phyloP scores from a whole-genome alignment of 371 early-diverging fungal species.

The Mucor piriformis region DNA sequence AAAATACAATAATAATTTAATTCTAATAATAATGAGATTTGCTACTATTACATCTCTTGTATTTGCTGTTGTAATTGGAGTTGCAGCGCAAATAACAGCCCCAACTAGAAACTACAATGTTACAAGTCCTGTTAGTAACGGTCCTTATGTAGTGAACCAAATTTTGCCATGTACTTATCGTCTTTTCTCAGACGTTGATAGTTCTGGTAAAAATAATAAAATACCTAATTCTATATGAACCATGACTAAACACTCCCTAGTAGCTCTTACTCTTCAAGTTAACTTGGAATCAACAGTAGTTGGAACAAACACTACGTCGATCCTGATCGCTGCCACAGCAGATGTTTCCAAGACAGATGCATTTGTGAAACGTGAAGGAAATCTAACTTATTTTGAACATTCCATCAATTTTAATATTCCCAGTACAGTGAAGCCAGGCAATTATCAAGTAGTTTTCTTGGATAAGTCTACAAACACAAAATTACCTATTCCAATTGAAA shows the following conservation, averaged over 20 bases:
- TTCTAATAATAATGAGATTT: slow-evolving; percentile 18
- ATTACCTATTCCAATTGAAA: slow-evolving; percentile 48
- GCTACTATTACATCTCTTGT: slow-evolving; percentile 4
- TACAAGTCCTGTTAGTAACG: slow-evolving; percentile 39
- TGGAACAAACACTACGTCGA: slow-evolving; percentile 23
- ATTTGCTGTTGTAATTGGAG: slow-evolving; percentile 1
- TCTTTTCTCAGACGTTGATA: slow-evolving; percentile 45
- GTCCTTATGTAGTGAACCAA: slow-evolving; percentile 51
- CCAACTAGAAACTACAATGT: slow-evolving; percentile 52
- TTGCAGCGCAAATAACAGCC: slow-evolving; percentile 41
- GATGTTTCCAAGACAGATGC: slow-evolving; percentile 50
- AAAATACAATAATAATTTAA: background rate
- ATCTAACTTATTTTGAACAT: slow-evolving; percentile 51
- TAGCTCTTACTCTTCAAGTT: slow-evolving; percentile 41
- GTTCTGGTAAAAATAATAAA: slow-evolving; percentile 55
- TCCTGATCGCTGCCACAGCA: slow-evolving; percentile 38
- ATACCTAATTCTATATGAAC: background rate
- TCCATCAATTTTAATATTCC: slow-evolving; percentile 52
- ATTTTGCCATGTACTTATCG: slow-evolving; percentile 54
- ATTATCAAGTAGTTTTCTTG: slow-evolving; percentile 44
- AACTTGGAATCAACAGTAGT: slow-evolving; percentile 22
- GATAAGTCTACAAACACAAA: slow-evolving; percentile 47
- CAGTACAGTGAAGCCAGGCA: slow-evolving; percentile 36
- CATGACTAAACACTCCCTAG: background rate
- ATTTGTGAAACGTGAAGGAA: slow-evolving; percentile 43